Base-by-base conservation (phyloP, 768 basidiomycete species). In the Suillus lakei region DNA sequence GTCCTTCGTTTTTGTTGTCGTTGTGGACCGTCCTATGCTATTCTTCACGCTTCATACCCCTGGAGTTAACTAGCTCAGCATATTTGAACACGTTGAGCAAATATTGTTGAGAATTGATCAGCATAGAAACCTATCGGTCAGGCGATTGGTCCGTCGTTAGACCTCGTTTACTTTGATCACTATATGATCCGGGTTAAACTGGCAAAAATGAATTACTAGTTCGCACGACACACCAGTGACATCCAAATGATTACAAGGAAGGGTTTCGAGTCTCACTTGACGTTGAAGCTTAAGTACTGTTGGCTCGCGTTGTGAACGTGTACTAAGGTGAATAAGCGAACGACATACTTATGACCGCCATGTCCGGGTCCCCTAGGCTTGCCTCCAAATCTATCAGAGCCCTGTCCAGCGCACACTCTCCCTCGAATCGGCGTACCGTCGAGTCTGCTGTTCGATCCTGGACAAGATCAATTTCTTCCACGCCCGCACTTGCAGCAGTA, bases 381-480 rank as follows among this genome's bases (percentile, higher is more conserved):
- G 66, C 26, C 23, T 66, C 67, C 23, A 63, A 55, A 63, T 68
- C 68, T 34, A 41, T 73, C 58, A 70, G 66, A 38, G 21, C 64
- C 43, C 43, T 66, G 6, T 34, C 61, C 18, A 62, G 50, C 28
- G 23, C 53, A n/a, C 61, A 43, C 4, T 36, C 61, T 12, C 64
- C 50, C 43, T 15, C 61, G 2, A 70, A 67, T 34, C 60, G n/a
- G n/a, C n/a, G 63, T 34, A 43, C 43, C 12, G 8, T 68, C 6
- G 63, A 67, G 15, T 51, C 51, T 61, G 60, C 68, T 10, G 61
- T 71, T 32, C 68, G 69, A 28, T 71, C 70, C 3, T 71, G 70
- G 68, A 63, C 51, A 30, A 74, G 72, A 38, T 66, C 62, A 34
- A 7, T 68, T 43, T 76, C 77, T 44, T 67, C 69, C 32, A 70